phyloP scores from a whole-genome alignment of 2,329 filamentous ascomycete species.

The Trichophyton equinum region DNA sequence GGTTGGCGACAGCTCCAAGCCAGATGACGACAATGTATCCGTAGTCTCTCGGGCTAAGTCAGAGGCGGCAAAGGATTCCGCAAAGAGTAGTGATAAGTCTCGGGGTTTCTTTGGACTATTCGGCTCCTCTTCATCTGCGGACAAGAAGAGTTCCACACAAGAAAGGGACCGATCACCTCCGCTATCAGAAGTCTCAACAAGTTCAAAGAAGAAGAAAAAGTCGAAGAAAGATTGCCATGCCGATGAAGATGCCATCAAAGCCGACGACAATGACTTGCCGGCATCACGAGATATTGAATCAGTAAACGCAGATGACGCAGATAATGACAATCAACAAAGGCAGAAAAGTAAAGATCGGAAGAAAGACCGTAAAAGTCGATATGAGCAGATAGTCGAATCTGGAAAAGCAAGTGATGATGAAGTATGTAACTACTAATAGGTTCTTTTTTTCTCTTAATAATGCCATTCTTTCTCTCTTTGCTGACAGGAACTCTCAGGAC shows the following conservation, averaged over 20 bases:
- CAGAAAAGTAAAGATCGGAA: conserved; percentile 17
- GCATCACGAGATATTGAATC: conserved; percentile 36
- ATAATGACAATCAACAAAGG: conserved; percentile 13
- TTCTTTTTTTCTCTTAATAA: neutral
- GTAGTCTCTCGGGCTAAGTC: conserved; percentile 21
- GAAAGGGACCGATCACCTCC: neutral
- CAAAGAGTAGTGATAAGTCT: conserved; percentile 18
- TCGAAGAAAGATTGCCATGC: conserved; percentile 31
- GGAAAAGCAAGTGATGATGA: conserved; percentile 19
- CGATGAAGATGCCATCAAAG: conserved; percentile 39
- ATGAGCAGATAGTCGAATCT: conserved; percentile 23
- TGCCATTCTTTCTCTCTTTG: neutral
- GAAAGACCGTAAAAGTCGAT: conserved; percentile 25
- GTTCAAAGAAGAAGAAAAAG: conserved; percentile 35
- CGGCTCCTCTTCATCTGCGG: conserved; percentile 17
- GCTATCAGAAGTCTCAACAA: conserved; percentile 21
- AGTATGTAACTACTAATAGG: conserved; percentile 20
- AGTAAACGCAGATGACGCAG: conserved; percentile 25
- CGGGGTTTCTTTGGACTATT: conserved; percentile 26
- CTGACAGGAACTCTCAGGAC: conserved; percentile 3
- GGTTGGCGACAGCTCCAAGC: conserved; percentile 12
- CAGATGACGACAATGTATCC: conserved; percentile 25
- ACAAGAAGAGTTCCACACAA: neutral
- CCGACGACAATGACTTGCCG: conserved; percentile 35
- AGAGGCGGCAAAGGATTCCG: conserved; percentile 17